Percentiles rank a stretch among this genome's conserved stretches.
These are phyloP conservation scores for Fusarium sacchari DNA, from an alignment of 2,329 filamentous ascomycete genomes.

Conservation along the genomic window DNA sequence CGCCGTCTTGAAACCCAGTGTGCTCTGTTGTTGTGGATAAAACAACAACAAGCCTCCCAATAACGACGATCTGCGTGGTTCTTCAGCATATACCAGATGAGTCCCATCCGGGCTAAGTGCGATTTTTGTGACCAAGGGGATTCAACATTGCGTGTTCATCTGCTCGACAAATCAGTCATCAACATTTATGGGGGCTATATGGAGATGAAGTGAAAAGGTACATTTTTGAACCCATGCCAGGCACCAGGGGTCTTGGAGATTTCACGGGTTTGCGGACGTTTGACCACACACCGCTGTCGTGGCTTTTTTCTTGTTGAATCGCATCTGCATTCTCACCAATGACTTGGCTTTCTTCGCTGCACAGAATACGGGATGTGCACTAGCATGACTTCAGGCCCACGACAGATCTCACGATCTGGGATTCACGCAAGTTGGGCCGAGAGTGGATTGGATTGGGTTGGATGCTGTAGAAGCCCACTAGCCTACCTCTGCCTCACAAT, in stretches of 20 bases:
- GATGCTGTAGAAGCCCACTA: slow-evolving; percentile 18
- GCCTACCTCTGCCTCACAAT: slow-evolving; percentile 1
- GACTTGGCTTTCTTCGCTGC: slow-evolving; percentile 14
- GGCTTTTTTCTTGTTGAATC: slow-evolving; percentile 14
- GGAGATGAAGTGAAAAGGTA: slow-evolving; percentile 1
- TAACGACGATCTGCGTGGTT: slow-evolving; percentile 3
- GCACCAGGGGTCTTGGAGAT: slow-evolving; percentile 23
- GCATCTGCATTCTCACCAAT: slow-evolving; percentile 24
- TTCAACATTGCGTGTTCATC: slow-evolving; percentile 17
- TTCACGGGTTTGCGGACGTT: slow-evolving; percentile 26
- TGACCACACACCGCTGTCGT: slow-evolving; percentile 32
- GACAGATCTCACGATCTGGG: slow-evolving; percentile 40
- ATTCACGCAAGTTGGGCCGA: slow-evolving; percentile 33
- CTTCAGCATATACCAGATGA: not conserved
- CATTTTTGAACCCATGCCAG: not conserved
- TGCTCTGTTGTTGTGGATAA: slow-evolving; percentile 23
- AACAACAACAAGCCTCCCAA: slow-evolving; percentile 27
- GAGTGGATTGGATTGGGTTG: slow-evolving; percentile 18
- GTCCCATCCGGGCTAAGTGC: not conserved
- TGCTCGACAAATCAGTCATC: slow-evolving; percentile 6
- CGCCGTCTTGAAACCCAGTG: slow-evolving; percentile 8
- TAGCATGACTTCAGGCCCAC: slow-evolving; percentile 30
- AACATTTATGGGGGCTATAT: slow-evolving; percentile 23
- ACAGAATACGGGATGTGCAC: slow-evolving; percentile 32
- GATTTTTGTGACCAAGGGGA: slow-evolving; percentile 3